Base-by-base conservation (phyloP, 306 rosid species). In the Dalbergia cochinchinensis region DNA sequence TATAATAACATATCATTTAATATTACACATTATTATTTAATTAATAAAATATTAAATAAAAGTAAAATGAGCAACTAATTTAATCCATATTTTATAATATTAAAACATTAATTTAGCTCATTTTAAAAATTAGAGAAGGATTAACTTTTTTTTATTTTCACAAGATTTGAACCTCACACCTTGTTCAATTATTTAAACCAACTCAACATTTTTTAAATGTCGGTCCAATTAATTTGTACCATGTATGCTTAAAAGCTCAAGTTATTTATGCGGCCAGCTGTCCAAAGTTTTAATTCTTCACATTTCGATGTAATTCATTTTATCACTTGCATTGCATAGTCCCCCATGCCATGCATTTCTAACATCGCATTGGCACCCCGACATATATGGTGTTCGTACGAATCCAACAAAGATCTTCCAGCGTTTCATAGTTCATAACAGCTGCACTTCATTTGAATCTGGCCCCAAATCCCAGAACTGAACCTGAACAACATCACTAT, bases 231-330 rank as follows among this genome's bases (percentile, higher is more conserved):
- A 50, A 35, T 50, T 34, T 47, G 59, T n/a, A 26, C 63, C 62
- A 61, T 61, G 16, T 26, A 4, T 65, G 26, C 35, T 39, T 9
- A 48, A 20, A 37, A 9, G 10, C 20, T 73, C 51, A 60, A 73
- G 79, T 10, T 82, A 35, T 68, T 51, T 41, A 65, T 79, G 78
- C 31, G 53, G 66, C 84, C 82, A 78, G 85, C 78, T 83, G 88
- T 81, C 71, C 33, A 72, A 41, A 73, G 16, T 72, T 78, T 16
- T 39, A 62, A 22, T 58, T 83, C 65, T 57, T 51, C 16, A 51
- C 7, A 79, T 16, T 48, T 10, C 16, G 55, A 20, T 51, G 39
- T 53, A 33, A 59, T 73, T 62, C 77, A 71, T 59, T 81, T 62
- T 60, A 18, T 80, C 57, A 47, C 50, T 71, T 55, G 77, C 71